Evolutionary conservation across 108 stramenopile species (phyloP), one percentile per base, ranked within the genome.

Genomic region (Skeletonema tropicum): DNA sequence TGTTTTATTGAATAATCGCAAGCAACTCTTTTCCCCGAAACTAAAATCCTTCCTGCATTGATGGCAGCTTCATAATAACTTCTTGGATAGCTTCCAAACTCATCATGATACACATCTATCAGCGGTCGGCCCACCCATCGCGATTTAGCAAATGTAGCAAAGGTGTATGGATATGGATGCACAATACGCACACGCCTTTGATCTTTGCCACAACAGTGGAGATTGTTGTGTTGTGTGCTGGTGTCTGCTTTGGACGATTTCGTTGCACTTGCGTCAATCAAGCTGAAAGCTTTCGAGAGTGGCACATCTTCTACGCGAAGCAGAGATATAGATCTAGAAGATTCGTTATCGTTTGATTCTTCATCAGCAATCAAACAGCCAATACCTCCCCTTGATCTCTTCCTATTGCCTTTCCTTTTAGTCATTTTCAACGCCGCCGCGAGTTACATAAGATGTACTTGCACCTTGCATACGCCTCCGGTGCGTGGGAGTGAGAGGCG

Each of bases 11-110:
- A 61, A 75, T 92, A 92, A 45, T 72, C 59, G 30, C 73, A 72
- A 70, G 65, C 15, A 2, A 94, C 90, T 39, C 78, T 69, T 46
- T 66, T 75, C 36, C 88, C 86, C n/a, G 83, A 86, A 3, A 94
- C 90, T 42, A 87, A 67, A 12, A 94, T 94, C 10, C 93, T 79
- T 26, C 93, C 93, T 69, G 89, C 83, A 39, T 68, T 32, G 63
- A 94, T 91, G 19, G 93, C 93, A 42, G 71, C 64, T 68, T 84
- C 78, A 60, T 94, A 94, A 70, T 94, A 94, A 46, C 63, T 62
- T 61, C 33, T 74, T 10, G 93, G 93, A 68, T 94, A 94, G 41
- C 82, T 82, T 32, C 90, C 91, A 87, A 92, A 94, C 59, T 94
- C 93, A 19, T 77, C 70, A 17, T 66, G 25, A 61, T 92, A 94